These are phyloP conservation scores for Geotrichum klebahnii DNA, from an alignment of 1,139 yeast genomes.

Conservation along the genomic window DNA sequence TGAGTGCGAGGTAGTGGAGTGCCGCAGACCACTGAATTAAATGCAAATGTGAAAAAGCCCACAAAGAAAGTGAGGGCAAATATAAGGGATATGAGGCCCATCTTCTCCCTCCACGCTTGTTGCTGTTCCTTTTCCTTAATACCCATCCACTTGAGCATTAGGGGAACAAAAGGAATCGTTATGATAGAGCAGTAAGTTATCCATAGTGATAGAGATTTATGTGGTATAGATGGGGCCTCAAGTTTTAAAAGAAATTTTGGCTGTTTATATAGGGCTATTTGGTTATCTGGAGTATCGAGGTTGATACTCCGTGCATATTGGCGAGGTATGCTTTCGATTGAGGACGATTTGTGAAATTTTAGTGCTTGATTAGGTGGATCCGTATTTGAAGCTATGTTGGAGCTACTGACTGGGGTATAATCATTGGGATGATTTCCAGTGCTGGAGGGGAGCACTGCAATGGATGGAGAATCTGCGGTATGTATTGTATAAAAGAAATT, in stretches of 20 bases:
- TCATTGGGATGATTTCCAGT: slow-evolving; percentile 59
- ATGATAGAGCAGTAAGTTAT: slow-evolving; percentile 64
- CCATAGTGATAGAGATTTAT: slow-evolving; percentile 55
- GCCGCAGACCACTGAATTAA: slow-evolving; percentile 70
- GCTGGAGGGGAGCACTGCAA: slow-evolving; percentile 54
- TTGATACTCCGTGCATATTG: neutral
- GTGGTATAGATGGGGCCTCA: neutral
- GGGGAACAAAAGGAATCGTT: slow-evolving; percentile 89
- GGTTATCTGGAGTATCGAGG: neutral
- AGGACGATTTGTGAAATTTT: neutral
- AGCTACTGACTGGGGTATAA: neutral
- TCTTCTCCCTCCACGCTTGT: slow-evolving; percentile 90
- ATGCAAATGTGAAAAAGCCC: slow-evolving; percentile 80
- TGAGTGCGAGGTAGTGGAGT: slow-evolving; percentile 47
- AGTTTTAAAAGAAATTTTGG: neutral
- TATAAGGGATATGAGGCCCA: slow-evolving; percentile 69
- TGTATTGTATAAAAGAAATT: slow-evolving; percentile 62
- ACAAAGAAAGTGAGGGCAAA: slow-evolving; percentile 62
- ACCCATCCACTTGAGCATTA: slow-evolving; percentile 63
- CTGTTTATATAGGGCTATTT: neutral
- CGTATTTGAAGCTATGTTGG: slow-evolving; percentile 11
- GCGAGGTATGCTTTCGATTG: neutral
- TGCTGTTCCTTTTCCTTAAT: slow-evolving; percentile 67
- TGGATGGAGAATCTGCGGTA: slow-evolving; percentile 54
- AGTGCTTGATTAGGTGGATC: too few species aligned